Evolutionary conservation across 2,329 filamentous ascomycete species (phyloP).

Genomic region (Diaporthe citri): DNA sequence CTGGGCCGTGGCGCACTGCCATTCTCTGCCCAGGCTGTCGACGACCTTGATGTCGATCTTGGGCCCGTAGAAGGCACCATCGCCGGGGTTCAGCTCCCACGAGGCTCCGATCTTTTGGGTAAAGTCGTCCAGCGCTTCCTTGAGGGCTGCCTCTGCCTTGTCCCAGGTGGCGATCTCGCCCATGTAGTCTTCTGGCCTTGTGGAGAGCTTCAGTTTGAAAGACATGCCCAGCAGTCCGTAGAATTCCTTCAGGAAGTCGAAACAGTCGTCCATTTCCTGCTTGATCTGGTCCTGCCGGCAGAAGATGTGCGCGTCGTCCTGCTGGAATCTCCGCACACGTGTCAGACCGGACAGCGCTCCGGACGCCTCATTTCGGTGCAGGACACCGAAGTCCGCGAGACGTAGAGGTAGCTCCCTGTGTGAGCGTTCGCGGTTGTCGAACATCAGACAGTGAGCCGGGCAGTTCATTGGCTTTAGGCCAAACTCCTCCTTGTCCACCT

Average conservation of each 20-base stretch:
- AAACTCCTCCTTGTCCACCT: slow-evolving; percentile 79
- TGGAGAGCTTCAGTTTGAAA: slow-evolving; percentile 96
- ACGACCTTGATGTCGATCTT: slow-evolving; percentile 98
- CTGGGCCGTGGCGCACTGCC: slow-evolving; percentile 89
- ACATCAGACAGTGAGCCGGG: slow-evolving; percentile 92
- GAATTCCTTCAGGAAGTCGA: slow-evolving; percentile 86
- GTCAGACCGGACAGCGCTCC: slow-evolving; percentile 92
- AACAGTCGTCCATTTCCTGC: slow-evolving; percentile 83
- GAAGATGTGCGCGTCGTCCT: slow-evolving; percentile 98
- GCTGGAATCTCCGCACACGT: slow-evolving; percentile 91
- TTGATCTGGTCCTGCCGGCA: slow-evolving; percentile 83
- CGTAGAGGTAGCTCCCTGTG: slow-evolving; percentile 92
- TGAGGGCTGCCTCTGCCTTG: slow-evolving; percentile 84
- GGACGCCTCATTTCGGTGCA: slow-evolving; percentile 95
- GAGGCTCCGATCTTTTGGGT: slow-evolving; percentile 65
- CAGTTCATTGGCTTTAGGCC: slow-evolving; percentile 99
- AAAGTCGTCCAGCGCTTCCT: slow-evolving; percentile 84
- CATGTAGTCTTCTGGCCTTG: slow-evolving; percentile 87
- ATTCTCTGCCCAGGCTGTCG: slow-evolving; percentile 83
- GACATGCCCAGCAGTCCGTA: slow-evolving; percentile 85
- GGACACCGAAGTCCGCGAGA: slow-evolving; percentile 94
- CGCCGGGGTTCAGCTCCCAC: slow-evolving; percentile 94
- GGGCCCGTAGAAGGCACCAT: slow-evolving; percentile 97
- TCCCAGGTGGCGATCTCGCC: slow-evolving; percentile 91
- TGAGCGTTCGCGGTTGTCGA: slow-evolving; percentile 84